Evolutionary conservation across 1,284 basidiomycete species (phyloP).

Genomic region (Irpex sp.): DNA sequence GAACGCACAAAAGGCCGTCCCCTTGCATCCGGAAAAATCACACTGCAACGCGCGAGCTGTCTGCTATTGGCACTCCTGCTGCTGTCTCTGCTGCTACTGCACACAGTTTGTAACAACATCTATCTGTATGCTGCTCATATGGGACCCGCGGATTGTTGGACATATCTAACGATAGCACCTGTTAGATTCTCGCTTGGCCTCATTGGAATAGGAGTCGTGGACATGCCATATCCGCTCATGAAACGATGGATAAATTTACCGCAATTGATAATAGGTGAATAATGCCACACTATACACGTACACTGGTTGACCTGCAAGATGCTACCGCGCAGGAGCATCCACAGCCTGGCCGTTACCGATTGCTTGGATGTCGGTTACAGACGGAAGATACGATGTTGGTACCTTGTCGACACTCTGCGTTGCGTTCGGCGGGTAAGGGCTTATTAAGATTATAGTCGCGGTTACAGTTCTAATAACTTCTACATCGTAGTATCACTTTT

Average conservation of each 20-base stretch:
- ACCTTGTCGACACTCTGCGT: not conserved
- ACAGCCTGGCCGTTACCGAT: constrained; percentile 27
- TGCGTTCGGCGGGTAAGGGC: too few relatives aligned
- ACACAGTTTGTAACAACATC: too few relatives aligned
- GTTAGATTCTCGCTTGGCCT: constrained; percentile 3
- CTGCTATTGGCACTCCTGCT: too few relatives aligned
- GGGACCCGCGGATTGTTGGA: too few relatives aligned
- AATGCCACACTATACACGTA: too few relatives aligned
- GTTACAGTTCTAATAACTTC: too few relatives aligned
- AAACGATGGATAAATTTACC: constrained; percentile 81
- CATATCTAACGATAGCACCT: too few relatives aligned
- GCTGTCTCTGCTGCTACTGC: too few relatives aligned
- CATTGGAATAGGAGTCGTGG: not conserved
- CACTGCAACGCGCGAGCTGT: too few relatives aligned
- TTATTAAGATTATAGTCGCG: too few relatives aligned
- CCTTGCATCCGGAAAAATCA: constrained; percentile 8
- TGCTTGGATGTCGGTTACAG: constrained; percentile 50
- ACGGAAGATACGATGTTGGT: constrained; percentile 15
- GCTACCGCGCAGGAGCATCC: not conserved
- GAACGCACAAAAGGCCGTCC: constrained; percentile 8
- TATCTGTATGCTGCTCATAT: too few relatives aligned
- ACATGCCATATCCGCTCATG: constrained; percentile 50
- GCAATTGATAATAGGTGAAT: too few relatives aligned
- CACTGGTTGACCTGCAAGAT: constrained; percentile 7
- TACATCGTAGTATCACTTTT: constrained; percentile 67